Percentiles rank a stretch among this genome's conserved stretches.
These are phyloP conservation scores for Barnettozyma californica DNA, from an alignment of 805 yeast genomes.

Conservation along the genomic window DNA sequence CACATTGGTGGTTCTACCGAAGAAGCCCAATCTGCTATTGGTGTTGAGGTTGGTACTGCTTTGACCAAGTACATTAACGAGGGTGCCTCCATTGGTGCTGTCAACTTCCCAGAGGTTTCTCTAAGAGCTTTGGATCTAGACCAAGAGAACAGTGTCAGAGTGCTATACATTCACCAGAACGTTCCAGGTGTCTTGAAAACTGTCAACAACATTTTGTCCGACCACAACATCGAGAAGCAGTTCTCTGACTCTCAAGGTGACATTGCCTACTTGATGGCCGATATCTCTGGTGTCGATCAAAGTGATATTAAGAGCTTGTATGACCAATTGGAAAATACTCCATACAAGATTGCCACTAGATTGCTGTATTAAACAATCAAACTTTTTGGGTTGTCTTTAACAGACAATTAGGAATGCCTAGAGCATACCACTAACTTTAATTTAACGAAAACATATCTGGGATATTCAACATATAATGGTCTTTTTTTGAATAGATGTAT, in stretches of 20 bases:
- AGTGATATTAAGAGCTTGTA: slow-evolving; percentile 81
- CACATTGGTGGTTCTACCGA: slow-evolving; percentile 99
- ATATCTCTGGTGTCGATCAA: slow-evolving; percentile 77
- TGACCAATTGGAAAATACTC: slow-evolving; percentile 82
- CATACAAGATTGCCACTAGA: slow-evolving; percentile 87
- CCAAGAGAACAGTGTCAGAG: slow-evolving; percentile 86
- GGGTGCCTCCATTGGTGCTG: slow-evolving; percentile 92
- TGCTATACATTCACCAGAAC: slow-evolving; percentile 91
- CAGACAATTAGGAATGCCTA: slow-evolving; percentile 2
- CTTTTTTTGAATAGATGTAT: not conserved
- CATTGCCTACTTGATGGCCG: slow-evolving; percentile 97
- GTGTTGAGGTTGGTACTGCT: slow-evolving; percentile 87
- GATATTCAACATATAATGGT: slow-evolving; percentile 10
- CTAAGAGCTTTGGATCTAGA: slow-evolving; percentile 83
- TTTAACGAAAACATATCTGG: slow-evolving; percentile 8
- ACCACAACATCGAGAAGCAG: slow-evolving; percentile 96
- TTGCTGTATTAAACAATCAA: slow-evolving; percentile 58
- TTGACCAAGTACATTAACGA: slow-evolving; percentile 90
- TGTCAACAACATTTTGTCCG: slow-evolving; percentile 90
- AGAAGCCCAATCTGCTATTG: slow-evolving; percentile 97
- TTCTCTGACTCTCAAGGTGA: slow-evolving; percentile 96
- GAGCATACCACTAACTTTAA: not conserved
- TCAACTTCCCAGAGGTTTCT: slow-evolving; percentile 97
- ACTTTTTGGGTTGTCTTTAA: slow-evolving; percentile 3
- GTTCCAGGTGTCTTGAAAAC: slow-evolving; percentile 98